Evolutionary conservation across 2,329 filamentous ascomycete genomes (phyloP).

Genomic region (Grosmannia penicillata): DNA sequence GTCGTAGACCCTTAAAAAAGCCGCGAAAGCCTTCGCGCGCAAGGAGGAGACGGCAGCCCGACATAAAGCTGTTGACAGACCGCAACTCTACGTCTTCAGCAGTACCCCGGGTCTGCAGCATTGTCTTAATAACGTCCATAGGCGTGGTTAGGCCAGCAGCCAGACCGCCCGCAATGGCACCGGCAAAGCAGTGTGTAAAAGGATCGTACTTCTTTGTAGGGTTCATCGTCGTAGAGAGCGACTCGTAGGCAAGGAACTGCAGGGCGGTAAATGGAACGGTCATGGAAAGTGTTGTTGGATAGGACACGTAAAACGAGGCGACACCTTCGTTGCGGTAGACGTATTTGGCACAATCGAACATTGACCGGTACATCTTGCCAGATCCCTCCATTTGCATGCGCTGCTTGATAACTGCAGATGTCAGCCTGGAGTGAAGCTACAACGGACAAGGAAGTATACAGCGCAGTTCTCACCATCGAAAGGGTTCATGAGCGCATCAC

Average conservation of each 20-base stretch:
- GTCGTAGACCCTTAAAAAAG: conserved; percentile 87
- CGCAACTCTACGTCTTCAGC: conserved; percentile 68
- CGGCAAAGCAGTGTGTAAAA: conserved; percentile 82
- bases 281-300: conserved; percentile 96
- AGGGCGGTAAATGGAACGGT: conserved; percentile 95
- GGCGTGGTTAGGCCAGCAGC: conserved; percentile 90
- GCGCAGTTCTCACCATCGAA: conserved; percentile 80
- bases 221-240: conserved; percentile 87
- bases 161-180: conserved; percentile 82
- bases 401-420: conserved; percentile 81
- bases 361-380: conserved; percentile 68
- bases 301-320: conserved; percentile 92
- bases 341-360: conserved; percentile 73
- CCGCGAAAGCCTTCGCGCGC: conserved; percentile 70
- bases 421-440: conserved; percentile 1
- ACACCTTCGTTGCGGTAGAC: conserved; percentile 82
- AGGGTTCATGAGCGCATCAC: conserved; percentile 97
- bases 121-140: conserved; percentile 95
- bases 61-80: conserved; percentile 66
- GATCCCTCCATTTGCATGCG: conserved; percentile 98
- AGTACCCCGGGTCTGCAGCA: conserved; percentile 80
- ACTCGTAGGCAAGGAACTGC: conserved; percentile 96
- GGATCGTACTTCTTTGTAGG: conserved; percentile 77
- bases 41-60: conserved; percentile 70
- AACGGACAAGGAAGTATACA: no score